A percentile compares a stretch with the other conserved stretches of the same genome.
phyloP scores from a whole-genome alignment of 805 yeast genomes.

The Komagataella pseudopastoris region DNA sequence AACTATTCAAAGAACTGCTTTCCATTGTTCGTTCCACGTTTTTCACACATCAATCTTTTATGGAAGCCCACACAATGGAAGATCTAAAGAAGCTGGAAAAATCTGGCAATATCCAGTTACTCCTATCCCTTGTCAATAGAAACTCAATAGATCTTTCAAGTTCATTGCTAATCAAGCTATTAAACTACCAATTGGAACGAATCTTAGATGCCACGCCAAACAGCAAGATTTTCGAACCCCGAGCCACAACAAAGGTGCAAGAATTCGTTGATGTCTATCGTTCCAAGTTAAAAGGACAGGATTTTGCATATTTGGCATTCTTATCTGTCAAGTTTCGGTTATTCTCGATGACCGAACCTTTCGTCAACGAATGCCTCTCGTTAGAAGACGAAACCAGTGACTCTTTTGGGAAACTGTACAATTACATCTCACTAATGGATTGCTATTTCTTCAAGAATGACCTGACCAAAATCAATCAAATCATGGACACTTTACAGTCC shows the following conservation, averaged over 20 bases:
- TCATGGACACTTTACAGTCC: background rate
- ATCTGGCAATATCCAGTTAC: background rate
- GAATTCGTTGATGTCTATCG: background rate
- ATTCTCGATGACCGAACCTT: background rate
- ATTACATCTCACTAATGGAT: background rate
- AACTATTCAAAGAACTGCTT: background rate
- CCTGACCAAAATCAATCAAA: background rate
- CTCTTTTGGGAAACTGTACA: background rate
- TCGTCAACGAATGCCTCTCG: background rate
- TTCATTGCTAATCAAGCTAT: background rate
- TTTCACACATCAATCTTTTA: background rate
- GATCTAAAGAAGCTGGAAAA: background rate
- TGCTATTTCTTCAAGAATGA: background rate
- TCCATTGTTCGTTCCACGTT: background rate
- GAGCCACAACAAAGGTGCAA: background rate
- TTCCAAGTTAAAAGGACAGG: background rate
- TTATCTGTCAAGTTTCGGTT: background rate
- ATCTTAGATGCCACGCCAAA: background rate
- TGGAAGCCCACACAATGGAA: background rate
- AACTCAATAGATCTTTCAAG: background rate
- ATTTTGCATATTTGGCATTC: background rate
- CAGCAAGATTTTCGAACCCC: background rate
- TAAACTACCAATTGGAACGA: background rate
- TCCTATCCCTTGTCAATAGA: background rate
- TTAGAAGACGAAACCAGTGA: background rate